Evolutionary conservation across 768 basidiomycete species (phyloP).

Genomic region (Piloderma croceum): DNA sequence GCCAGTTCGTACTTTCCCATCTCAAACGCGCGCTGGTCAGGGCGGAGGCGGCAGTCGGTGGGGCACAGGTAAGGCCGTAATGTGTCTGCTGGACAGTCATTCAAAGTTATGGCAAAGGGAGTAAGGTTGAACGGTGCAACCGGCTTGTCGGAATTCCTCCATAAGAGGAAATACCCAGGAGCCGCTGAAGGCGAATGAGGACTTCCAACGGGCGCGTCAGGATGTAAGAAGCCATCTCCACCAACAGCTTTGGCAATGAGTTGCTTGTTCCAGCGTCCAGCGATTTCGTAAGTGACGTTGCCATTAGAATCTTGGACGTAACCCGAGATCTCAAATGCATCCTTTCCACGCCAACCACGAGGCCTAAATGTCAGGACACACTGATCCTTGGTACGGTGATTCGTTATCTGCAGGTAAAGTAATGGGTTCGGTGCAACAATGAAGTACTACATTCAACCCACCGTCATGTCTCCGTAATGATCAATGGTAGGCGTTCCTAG

Average conservation of each 20-base stretch:
- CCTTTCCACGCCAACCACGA: slow-evolving; percentile 87
- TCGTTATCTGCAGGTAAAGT: slow-evolving; percentile 51
- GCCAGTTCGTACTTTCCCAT: slow-evolving; percentile 78
- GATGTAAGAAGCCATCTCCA: slow-evolving; percentile 56
- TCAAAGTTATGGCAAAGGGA: slow-evolving; percentile 88
- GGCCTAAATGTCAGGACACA: slow-evolving; percentile 94
- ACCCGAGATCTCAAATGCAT: slow-evolving; percentile 90
- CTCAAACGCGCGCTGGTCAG: slow-evolving; percentile 95
- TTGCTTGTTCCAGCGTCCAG: slow-evolving; percentile 93
- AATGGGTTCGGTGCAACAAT: background rate
- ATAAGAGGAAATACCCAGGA: slow-evolving; percentile 78
- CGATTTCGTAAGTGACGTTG: slow-evolving; percentile 76
- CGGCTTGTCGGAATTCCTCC: slow-evolving; percentile 86
- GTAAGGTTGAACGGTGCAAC: slow-evolving; percentile 90
- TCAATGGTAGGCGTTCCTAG: slow-evolving; percentile 83
- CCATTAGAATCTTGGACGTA: slow-evolving; percentile 65
- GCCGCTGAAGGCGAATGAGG: slow-evolving; percentile 38
- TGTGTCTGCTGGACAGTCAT: slow-evolving; percentile 72
- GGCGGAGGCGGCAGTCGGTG: slow-evolving; percentile 88
- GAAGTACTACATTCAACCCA: slow-evolving; percentile 36
- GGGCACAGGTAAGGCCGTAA: slow-evolving; percentile 72
- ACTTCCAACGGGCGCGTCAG: slow-evolving; percentile 57
- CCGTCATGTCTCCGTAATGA: slow-evolving; percentile 92
- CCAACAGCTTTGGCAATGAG: slow-evolving; percentile 72
- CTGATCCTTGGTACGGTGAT: slow-evolving; percentile 84